Base-by-base conservation (phyloP, 2,329 filamentous ascomycete genomes). In the Penicillium rolfsii region DNA sequence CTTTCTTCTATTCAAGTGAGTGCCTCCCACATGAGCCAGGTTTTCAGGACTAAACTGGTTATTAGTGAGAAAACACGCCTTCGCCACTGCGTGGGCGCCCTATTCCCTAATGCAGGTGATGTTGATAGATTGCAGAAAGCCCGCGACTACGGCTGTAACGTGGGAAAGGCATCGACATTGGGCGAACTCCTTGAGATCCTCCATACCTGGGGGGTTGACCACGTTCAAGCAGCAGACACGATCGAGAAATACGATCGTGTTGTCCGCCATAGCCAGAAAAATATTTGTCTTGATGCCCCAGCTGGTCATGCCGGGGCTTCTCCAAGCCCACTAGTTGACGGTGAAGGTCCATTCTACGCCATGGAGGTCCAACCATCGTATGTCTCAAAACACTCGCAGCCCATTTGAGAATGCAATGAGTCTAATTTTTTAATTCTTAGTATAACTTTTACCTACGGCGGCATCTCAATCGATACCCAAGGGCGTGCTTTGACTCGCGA, bases 301-400 rank as follows among this genome's bases (percentile, higher is more conserved):
- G 50, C 64, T 30, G 68, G 69, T 12, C 49, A 46, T 41, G 58
- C 49, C 9, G 63, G 63, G 1, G 14, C 50, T 1, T 59, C 66
- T n/a, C 67, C 70, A 16, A 43, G 22, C 5, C 38, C 69, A 7
- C 33, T 72, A 16, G 58, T 68, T 16, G 70, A 71, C 8, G 69
- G 69, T 3, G 62, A 71, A 52, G 70, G 68, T 11, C 66, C 64
- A 16, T 71, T 71, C 53, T 67, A 68, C 55, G 69, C 65, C 11
- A 72, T 71, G 57, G 68, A 72, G 55, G 68, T 72, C 5, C 70
- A 72, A 43, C 68, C 70, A 58, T 72, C 70, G 68, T 71, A 65
- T 49, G 66, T 65, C 4, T 30, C 35, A n/a, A 36, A 36, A 36
- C 30, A 6, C 11, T 4, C 19, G 19, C n/a, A 5, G 7, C 11